phyloP scores from a whole-genome alignment of 345 rosid species.

The Hibiscus tridactylites region DNA sequence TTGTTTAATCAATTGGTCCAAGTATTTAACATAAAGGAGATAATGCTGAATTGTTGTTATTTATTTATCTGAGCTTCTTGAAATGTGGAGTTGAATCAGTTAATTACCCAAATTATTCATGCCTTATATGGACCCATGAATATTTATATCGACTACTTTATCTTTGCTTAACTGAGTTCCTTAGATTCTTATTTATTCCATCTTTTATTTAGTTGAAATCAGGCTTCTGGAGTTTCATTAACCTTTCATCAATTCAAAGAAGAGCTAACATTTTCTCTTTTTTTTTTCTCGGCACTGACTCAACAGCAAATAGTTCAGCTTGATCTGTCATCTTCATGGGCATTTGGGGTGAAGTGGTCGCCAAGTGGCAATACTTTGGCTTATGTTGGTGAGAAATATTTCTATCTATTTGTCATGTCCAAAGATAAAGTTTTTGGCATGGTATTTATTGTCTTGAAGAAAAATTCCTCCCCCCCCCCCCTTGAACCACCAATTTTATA shows the following conservation, averaged over 20 bases:
- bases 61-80: neutral
- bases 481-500: neutral
- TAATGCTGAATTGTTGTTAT: neutral
- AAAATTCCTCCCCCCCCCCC: neutral
- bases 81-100: neutral
- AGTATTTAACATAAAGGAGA: neutral
- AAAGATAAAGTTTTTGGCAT: neutral
- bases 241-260: neutral
- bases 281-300: constrained; percentile 6
- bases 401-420: constrained; percentile 13
- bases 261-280: neutral
- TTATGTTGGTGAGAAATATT: constrained; percentile 75
- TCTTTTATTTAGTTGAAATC: neutral
- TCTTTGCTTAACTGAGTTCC: neutral
- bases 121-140: neutral
- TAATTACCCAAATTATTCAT: neutral
- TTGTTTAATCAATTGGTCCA: neutral
- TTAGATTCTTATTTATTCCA: neutral
- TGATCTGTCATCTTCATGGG: constrained; percentile 97
- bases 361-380: constrained; percentile 96
- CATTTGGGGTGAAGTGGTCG: constrained; percentile 99
- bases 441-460: neutral
- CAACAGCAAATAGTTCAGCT: constrained; percentile 96
- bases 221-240: constrained; percentile 1
- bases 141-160: neutral